Conservation (phyloP, 257 asterid genomes). For the Solanum bulbocastanum region DNA sequence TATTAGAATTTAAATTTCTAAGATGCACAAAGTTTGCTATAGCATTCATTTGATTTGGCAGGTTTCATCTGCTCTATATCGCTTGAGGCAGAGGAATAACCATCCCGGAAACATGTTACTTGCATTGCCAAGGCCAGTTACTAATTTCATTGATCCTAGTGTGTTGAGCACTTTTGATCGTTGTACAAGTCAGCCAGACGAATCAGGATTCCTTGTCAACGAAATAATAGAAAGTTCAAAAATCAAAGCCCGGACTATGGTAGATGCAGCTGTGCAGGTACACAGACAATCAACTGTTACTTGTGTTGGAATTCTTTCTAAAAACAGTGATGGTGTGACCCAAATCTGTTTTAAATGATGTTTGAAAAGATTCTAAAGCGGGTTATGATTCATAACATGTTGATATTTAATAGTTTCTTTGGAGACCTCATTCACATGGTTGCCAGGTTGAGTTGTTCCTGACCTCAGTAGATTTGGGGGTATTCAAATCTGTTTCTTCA, state of each 20-base stretch:
- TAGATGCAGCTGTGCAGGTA: conserved; percentile 90
- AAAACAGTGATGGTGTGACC: not conserved
- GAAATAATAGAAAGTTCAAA: conserved; percentile 78
- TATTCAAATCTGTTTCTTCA: not conserved
- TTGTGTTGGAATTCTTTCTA: not conserved
- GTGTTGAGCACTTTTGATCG: conserved; percentile 31
- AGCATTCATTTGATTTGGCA: conserved; percentile 11
- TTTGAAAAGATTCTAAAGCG: not conserved
- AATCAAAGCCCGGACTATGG: conserved; percentile 70
- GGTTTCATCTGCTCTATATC: conserved; percentile 59
- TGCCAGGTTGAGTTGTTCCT: not conserved
- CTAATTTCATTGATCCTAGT: conserved; percentile 26
- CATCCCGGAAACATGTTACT: conserved; percentile 45
- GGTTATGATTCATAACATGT: not conserved
- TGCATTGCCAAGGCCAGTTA: conserved; percentile 32
- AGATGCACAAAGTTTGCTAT: not conserved
- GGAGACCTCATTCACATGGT: not conserved
- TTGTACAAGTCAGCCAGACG: conserved; percentile 37
- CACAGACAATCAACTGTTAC: not conserved
- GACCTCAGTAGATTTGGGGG: not conserved
- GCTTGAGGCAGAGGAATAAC: conserved; percentile 65
- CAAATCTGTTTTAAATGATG: not conserved
- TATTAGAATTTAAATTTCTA: not conserved
- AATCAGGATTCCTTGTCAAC: conserved; percentile 43
- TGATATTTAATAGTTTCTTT: not conserved